Conservation (phyloP, 2,329 filamentous ascomycete genomes). For the Alternaria rosae region DNA sequence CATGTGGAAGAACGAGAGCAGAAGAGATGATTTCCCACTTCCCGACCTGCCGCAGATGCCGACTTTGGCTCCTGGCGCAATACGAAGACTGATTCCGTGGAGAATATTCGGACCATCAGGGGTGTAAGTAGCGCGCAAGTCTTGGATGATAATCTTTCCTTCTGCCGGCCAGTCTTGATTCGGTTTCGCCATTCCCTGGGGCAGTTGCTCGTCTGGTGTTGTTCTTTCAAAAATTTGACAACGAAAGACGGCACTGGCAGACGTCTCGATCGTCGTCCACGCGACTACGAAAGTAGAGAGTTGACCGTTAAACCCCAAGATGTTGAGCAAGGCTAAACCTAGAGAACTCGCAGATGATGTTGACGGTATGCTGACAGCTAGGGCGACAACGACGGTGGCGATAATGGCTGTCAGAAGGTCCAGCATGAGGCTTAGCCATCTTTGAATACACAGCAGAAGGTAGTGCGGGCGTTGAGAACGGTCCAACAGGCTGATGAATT, state of each 20-base stretch:
- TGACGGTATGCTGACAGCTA: conserved; percentile 43
- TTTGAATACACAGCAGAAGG: conserved; percentile 51
- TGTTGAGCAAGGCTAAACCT: conserved; percentile 13
- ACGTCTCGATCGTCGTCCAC: not conserved
- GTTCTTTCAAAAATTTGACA: not conserved
- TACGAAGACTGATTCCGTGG: conserved; percentile 48
- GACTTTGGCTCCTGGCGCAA: conserved; percentile 55
- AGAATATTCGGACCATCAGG: not conserved
- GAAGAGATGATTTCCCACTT: conserved; percentile 36
- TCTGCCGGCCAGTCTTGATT: not conserved
- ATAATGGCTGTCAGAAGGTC: conserved; percentile 17
- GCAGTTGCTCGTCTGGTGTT: not conserved
- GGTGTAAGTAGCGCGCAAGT: not conserved
- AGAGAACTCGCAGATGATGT: conserved; percentile 21
- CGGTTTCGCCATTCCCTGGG: not conserved
- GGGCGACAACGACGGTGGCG: conserved; percentile 33
- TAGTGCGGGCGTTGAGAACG: conserved; percentile 51
- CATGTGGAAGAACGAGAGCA: not conserved
- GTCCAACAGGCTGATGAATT: conserved; percentile 43
- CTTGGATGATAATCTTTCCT: not conserved
- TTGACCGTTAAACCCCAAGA: conserved; percentile 9
- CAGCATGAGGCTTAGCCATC: conserved; percentile 51
- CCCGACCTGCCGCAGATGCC: conserved; percentile 61
- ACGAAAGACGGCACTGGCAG: conserved; percentile 13
- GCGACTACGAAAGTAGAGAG: not conserved